Evolutionary conservation across 495 filamentous ascomycete genomes (phyloP), one percentile per base, ranked within the genome.

Genomic region (Penicillium riverlandense): DNA sequence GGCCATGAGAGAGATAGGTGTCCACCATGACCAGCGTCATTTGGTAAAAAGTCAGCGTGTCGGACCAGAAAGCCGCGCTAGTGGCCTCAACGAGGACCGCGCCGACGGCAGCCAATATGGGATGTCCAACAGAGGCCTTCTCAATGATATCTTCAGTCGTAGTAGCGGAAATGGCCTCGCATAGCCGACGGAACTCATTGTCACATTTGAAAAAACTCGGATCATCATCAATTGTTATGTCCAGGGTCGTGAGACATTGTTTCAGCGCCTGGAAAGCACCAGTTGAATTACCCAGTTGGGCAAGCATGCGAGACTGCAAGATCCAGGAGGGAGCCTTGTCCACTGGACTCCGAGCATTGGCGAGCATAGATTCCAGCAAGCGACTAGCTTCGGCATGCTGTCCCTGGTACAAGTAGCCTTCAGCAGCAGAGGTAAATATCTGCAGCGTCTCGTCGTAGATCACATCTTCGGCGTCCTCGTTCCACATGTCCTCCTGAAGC

Each of bases 61-160:
- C 78, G 47, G 74, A 79, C 87, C 87, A 95, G 63, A 84, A 91
- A 2, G 81, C 80, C 11, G 84, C 78, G 47, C 78, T 79, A 36
- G 83, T 72, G 11, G 85, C 78, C 61, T 91, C 88, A 2, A 78
- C 69, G 33, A 92, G 66, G 28, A 91, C 77, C 0, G 82, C 76
- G 7, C 83, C 86, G 6, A 84, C 68, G 1, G 80, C 22, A 22
- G 22, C 22, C 22, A 22, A 0, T 0, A 6, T 6, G 22, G 22
- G 22, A 4, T 82, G 29, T 78, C 63, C 40, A 85, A 59, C 14
- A 61, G 67, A 10, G 67, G 56, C 14, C 30, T 4, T 42, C 8
- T 34, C 22, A 4, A 6, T 31, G 13, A 42, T 28, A 7, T 22
- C 4, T n/a, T 42, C 31, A 11, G 13, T 10, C 13, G n/a, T 11